Evolutionary conservation across 2,329 filamentous ascomycete species (phyloP).

Genomic region (Rhynchosporium agropyri): DNA sequence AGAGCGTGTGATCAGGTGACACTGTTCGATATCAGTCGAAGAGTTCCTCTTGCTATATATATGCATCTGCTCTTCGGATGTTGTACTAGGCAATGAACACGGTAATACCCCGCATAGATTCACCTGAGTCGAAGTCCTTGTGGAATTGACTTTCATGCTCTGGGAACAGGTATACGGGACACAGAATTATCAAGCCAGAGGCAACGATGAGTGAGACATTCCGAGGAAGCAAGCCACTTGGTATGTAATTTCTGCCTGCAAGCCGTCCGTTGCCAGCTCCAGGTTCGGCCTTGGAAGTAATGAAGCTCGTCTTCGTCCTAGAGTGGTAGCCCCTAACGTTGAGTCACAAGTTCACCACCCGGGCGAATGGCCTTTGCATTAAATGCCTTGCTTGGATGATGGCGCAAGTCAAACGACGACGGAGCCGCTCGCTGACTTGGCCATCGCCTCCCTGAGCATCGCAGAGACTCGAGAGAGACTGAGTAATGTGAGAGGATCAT

Average conservation of each 20-base stretch:
- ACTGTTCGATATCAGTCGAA: background rate
- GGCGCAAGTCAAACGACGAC: background rate
- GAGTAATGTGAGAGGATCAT: too few relatives aligned
- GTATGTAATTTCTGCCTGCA: background rate
- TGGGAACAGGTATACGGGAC: background rate
- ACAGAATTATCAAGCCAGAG: background rate
- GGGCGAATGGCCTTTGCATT: background rate
- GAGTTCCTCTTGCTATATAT: conserved; percentile 9
- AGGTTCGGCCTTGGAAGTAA: background rate
- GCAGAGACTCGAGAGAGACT: background rate
- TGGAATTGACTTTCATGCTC: background rate
- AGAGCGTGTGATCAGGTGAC: conserved; percentile 12
- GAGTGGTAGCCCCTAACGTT: background rate
- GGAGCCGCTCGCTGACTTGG: background rate
- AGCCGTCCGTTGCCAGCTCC: background rate
- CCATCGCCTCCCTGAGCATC: background rate
- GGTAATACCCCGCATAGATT: background rate
- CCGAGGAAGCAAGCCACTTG: conserved; percentile 7
- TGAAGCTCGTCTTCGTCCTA: background rate
- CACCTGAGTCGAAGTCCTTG: background rate
- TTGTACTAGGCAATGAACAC: background rate
- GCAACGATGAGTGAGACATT: background rate
- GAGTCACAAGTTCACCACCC: background rate
- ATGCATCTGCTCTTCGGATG: background rate
- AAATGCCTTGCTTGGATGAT: background rate